A percentile compares a stretch with the other conserved stretches of the same genome.
These are phyloP conservation scores for Haberlea rhodopensis DNA, from an alignment of 257 asterid species.

Conservation along the genomic window DNA sequence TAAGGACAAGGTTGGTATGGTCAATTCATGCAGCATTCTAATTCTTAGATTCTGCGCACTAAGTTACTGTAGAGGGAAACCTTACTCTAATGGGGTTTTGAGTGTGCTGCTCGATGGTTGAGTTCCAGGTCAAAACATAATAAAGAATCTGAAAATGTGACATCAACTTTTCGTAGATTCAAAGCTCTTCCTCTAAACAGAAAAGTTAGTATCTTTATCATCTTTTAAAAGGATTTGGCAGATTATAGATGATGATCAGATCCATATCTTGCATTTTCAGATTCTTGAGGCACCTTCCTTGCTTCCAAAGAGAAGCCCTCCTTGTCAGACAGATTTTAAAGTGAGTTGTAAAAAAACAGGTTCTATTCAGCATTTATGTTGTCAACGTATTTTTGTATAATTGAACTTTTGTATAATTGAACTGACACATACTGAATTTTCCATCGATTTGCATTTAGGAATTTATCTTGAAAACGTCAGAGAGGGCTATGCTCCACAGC, in stretches of 20 bases:
- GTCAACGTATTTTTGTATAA: not conserved
- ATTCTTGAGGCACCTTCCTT: slow-evolving; percentile 76
- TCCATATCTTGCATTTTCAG: slow-evolving; percentile 39
- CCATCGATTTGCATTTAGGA: slow-evolving; percentile 51
- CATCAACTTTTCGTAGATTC: slow-evolving; percentile 57
- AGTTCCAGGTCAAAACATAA: slow-evolving; percentile 54
- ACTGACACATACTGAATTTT: slow-evolving; percentile 21
- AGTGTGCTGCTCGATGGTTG: slow-evolving; percentile 24
- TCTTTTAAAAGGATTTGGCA: not conserved
- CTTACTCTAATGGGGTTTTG: slow-evolving; percentile 8
- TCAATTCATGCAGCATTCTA: slow-evolving; percentile 2
- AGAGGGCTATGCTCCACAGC: slow-evolving; percentile 73
- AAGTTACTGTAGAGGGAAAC: not conserved
- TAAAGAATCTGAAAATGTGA: slow-evolving; percentile 44
- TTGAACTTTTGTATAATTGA: slow-evolving; percentile 1
- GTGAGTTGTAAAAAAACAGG: slow-evolving; percentile 38
- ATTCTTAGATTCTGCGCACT: slow-evolving; percentile 14
- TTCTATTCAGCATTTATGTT: not conserved
- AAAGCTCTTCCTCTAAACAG: slow-evolving; percentile 87
- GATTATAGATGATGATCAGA: slow-evolving; percentile 26
- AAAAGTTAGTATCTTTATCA: slow-evolving; percentile 53
- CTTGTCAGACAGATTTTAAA: slow-evolving; percentile 65
- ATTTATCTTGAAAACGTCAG: slow-evolving; percentile 80
- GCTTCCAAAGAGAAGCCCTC: slow-evolving; percentile 74
- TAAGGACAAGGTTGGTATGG: slow-evolving; percentile 51